Evolutionary conservation across 805 yeast species (phyloP).

Genomic region (Myxozyma geophila): DNA sequence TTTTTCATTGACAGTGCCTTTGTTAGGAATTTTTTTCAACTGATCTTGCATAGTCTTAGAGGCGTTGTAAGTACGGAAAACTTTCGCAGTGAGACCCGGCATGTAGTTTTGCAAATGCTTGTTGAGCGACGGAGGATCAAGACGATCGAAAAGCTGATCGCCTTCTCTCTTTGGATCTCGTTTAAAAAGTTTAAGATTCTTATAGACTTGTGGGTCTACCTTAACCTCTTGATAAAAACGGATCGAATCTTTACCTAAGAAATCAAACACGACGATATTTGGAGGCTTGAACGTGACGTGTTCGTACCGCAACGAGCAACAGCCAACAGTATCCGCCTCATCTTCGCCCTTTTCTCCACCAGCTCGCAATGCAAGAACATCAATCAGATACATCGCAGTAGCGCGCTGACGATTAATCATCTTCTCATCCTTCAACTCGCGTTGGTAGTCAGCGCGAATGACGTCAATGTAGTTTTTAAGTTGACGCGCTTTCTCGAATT

Average conservation of each 20-base stretch:
- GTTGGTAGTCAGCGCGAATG: conserved; percentile 75
- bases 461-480: conserved; percentile 70
- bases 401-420: conserved; percentile 92
- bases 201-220: conserved; percentile 90
- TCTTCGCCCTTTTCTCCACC: conserved; percentile 98
- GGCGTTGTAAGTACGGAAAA: conserved; percentile 96
- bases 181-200: conserved; percentile 83
- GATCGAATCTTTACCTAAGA: conserved; percentile 93
- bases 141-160: conserved; percentile 87
- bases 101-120: conserved; percentile 86
- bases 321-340: conserved; percentile 97
- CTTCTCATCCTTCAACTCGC: conserved; percentile 67
- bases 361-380: conserved; percentile 92
- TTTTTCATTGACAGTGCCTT: conserved; percentile 86
- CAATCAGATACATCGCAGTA: conserved; percentile 90
- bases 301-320: conserved; percentile 90
- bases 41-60: conserved; percentile 97
- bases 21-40: conserved; percentile 79
- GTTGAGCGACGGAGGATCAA: conserved; percentile 81
- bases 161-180: conserved; percentile 88
- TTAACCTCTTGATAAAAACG: conserved; percentile 90
- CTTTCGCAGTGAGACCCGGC: conserved; percentile 94
- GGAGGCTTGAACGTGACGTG: conserved; percentile 88
- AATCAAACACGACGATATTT: conserved; percentile 82
- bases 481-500: conserved; percentile 92